Base-by-base conservation (phyloP, 2,329 filamentous ascomycete genomes). In the Cytospora leucostoma region DNA sequence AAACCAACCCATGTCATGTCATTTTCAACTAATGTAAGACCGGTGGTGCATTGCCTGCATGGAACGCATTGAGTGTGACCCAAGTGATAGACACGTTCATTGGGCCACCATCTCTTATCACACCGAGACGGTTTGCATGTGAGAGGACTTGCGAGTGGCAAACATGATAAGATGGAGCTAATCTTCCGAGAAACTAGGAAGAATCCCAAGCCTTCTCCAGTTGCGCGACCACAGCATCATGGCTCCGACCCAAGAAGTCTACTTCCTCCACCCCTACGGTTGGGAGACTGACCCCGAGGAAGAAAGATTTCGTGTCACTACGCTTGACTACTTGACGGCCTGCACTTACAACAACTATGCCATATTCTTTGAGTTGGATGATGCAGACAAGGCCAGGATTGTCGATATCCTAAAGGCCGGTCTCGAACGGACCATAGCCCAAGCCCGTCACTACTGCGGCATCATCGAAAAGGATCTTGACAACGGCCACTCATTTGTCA, bases 251-350 rank as follows among this genome's bases (percentile, higher is more conserved):
- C 44, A 71, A 52, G 56, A 74, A 2, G 64, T 70, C 8, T 71
- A 68, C 38, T 62, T 73, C 17, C 67, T 78, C 10, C 74, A 70
- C 47, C 75, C 76, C 0, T 54, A 60, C 0, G 75, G 74, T 0
- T 78, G 75, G 75, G 74, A 78, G 56, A 70, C 68, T n/a, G 73
- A 76, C 38, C 72, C 73, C 0, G 70, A 73, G 6, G 75, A 77
- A 56, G 75, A 78, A 65, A 68, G 71, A 1, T 73, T 75, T 65
- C 74, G 72, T 58, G 64, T 78, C 27, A 75, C 75, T 1, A 77
- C 72, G 0, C 71, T 79, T 4, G 75, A 78, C 70, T 74, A 76
- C 47, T 61, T 76, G 37, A 69, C 72, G 0, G 70, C 66, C 0
- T 70, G 67, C 40, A 70, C 67, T 13, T 79, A 77, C 65, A 77